Base-by-base conservation (phyloP, 345 rosid genomes). In the Citrus trifoliata region DNA sequence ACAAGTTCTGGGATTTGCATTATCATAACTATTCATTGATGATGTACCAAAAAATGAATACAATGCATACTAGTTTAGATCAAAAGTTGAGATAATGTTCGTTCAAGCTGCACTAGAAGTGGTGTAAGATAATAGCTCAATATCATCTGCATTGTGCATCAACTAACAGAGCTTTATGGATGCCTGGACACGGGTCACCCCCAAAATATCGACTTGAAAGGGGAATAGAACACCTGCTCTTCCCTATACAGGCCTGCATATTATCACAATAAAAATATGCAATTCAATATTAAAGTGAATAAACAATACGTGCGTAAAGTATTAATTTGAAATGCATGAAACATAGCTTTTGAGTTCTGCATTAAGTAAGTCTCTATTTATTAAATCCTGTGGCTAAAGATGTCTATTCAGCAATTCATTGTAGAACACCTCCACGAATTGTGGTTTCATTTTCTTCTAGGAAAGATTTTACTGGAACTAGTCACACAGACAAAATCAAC, bases 231-330 rank as follows among this genome's bases (percentile, higher is more conserved):
- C 88, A 87, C 24, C 51, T 35, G 37, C 2, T 60, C 78, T 73
- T 75, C 79, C 88, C 85, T 19, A 75, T 16, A 28, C 89, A 85
- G 42, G 83, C 89, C 88, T 85, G 81, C 22, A 74, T 1, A 61
- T 42, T 25, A 35, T 16, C 73, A 16, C 58, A 72, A 19, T 3
- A 32, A 71, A 37, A 30, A 24, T 28, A 48, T 18, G 7, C 42
- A n/a, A 78, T 38, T 63, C 62, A 64, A 12, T 35, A 46, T 70
- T 53, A 21, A 30, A 30, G 16, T 1, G 71, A 61, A 60, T 22
- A 5, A 6, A 62, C 25, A 27, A n/a, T 5, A 63, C 19, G 51
- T 61, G 18, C 6, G 18, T 25, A 18, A 78, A 28, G 8, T 48
- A 21, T 48, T 46, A 22, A 59, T 16, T 60, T 38, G 37, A 73